Base-by-base conservation (phyloP, 2,329 filamentous ascomycete genomes). In the Nectriaceae sp. region DNA sequence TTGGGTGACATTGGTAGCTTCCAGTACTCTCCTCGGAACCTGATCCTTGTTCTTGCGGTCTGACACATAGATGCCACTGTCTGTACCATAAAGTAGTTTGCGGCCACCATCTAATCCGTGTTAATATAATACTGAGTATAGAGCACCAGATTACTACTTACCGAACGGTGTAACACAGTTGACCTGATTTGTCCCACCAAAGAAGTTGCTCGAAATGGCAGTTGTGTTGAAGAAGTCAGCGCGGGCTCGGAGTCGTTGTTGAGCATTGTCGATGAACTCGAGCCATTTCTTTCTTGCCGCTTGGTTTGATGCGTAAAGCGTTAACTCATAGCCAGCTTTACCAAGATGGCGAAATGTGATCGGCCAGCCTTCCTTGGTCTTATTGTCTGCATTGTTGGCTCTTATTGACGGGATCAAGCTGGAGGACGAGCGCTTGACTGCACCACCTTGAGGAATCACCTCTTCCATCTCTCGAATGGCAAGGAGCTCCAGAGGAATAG, bases 391-490 rank as follows among this genome's bases (percentile, higher is more conserved):
- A 33, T 70, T 68, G 42, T 73, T 74, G 47, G 71, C 70, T 40
- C 78, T 70, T 38, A 80, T 72, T 43, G 76, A 73, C 29, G 80
- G 77, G 38, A 95, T 83, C 62, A 97, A 76, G 67, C 90, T 93
- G 3, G 91, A 94, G 1, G 93, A 95, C 13, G 92, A 87, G 43
- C 94, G 82, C 73, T 96, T 97, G 26, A 90, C 77, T 39, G 90
- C 78, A 20, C 91, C 91, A 41, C 86, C 71, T 54, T 83, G 85
- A 3, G 92, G 92, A 36, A 96, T 89, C 22, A 97, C 86, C 66
- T 97, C 91, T 44, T 97, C 93, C 93, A 99, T 97, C 66, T 97
- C 93, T 44, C 88, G 87, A 59, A 99, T 97, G 20, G 94, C 86
- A 15, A 99, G 79, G 5, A 99, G 78, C 67, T 99, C 94, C 24